Base-by-base conservation (phyloP, 1,139 yeast genomes). In the Zygotorulaspora mrakii region DNA sequence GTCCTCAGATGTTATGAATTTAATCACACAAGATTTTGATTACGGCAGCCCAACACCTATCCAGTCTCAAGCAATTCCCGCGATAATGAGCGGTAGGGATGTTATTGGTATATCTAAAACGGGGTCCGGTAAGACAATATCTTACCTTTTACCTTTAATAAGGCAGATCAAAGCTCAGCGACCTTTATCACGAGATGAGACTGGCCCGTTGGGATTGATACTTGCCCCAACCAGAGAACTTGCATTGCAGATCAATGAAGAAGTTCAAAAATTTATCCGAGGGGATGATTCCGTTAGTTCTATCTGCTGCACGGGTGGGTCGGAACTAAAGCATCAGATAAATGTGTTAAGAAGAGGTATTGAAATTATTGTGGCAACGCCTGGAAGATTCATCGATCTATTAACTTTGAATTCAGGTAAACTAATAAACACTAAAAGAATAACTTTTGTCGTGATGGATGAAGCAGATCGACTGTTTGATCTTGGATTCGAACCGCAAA, bases 381-480 rank as follows among this genome's bases (percentile, higher is more conserved):
- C 99, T 0, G 99, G 99, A 0, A 68, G 99, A 49, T 75, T 91
- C 52, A 91, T 94, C 43, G 99, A 94, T 64, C 65, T 94, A 31
- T 66, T 94, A 20, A 81, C 95, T 1, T 84, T 94, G 1, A 91
- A 91, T 59, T 69, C 77, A 31, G 96, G 97, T 0, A 70, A 89
- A 36, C 77, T 89, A 0, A 69, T 91, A 2, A 81, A 79, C 45
- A 68, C 91, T 13, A 67, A 68, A 31, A 67, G 94, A 31, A 78
- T 85, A 3, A 82, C 96, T 0, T 88, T 82, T 60, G 72, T 87
- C 13, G 95, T 89, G 0, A 67, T 94, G 43, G 99, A 94, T 61
- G 99, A 94, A 60, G 97, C 98, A 1, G 99, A 94, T 63, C 68
- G 99, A 52, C 81, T 91, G 85, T 89, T 89, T 66, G 99, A 91